A percentile compares a stretch with the other conserved stretches of the same genome.
These are phyloP conservation scores for Cutaneotrichosporon cyanovorans DNA, from an alignment of 1,284 basidiomycete genomes.

Conservation along the genomic window DNA sequence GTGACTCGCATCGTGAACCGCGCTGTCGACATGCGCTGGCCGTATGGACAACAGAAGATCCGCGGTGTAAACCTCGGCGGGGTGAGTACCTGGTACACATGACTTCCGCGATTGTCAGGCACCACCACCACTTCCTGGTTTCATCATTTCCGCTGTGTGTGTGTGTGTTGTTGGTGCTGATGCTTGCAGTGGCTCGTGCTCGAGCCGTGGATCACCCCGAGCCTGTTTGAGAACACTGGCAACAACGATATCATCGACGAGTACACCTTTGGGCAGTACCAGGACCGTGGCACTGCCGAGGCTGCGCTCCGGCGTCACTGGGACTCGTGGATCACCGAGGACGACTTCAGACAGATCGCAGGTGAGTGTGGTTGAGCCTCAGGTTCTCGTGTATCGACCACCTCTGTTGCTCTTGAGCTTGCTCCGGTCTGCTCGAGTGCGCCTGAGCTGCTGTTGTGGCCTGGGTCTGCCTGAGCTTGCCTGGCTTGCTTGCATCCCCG, in stretches of 20 bases:
- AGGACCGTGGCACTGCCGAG: conserved; percentile 34
- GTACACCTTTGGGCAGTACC: conserved; percentile 58
- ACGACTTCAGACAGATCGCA: conserved; percentile 72
- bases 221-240: conserved; percentile 71
- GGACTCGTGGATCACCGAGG: conserved; percentile 59
- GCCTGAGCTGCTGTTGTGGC: too few relatives aligned
- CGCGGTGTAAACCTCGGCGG: conserved; percentile 46
- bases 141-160: too few relatives aligned
- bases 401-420: too few relatives aligned
- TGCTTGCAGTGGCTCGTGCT: conserved; percentile 34
- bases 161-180: too few relatives aligned
- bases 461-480: too few relatives aligned
- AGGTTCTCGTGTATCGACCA: too few relatives aligned
- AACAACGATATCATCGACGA: conserved; percentile 66
- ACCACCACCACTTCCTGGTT: too few relatives aligned
- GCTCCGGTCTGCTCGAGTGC: too few relatives aligned
- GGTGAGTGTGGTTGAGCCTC: conserved; percentile 21
- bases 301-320: conserved; percentile 35
- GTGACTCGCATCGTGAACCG: too few relatives aligned
- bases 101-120: background rate
- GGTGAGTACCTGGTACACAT: conserved; percentile 20
- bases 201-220: conserved; percentile 54
- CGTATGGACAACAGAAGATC: conserved; percentile 40
- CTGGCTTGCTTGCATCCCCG: background rate
- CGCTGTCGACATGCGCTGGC: conserved; percentile 13